Base-by-base conservation (phyloP, 1,139 yeast genomes). In the Groenewaldozyma auringiensis region DNA sequence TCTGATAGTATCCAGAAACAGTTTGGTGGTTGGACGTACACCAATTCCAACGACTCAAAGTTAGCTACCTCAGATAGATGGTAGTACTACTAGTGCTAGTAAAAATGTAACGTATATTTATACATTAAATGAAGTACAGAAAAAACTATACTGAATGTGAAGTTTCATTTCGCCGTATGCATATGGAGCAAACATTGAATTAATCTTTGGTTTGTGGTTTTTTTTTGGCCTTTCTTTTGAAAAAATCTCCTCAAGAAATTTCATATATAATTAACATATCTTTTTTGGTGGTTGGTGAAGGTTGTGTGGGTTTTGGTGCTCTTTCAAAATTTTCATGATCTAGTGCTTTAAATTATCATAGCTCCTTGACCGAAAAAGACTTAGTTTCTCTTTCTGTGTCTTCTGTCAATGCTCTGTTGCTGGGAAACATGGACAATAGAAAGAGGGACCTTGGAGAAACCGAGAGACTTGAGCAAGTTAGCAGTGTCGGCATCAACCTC, bases 401-500 rank as follows among this genome's bases (percentile, higher is more conserved):
- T 87, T 81, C 95, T 86, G 68, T 77, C 81, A 69, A 81, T 78
- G 66, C 82, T 82, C 79, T 94, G 85, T 78, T 84, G 87, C 69
- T 95, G 81, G 71, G 95, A 83, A 70, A 92, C 88, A 67, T 88
- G 79, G 70, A 84, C 83, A 70, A 92, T 89, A 70, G 83, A 82
- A 69, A 87, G 75, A 69, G 96, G 95, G 69, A 89, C 79, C 77
- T 87, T 83, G 56, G 62, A 57, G 83, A 92, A 88, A 70, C 98
- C 98, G 70, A 94, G 82, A 64, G 89, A 69, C 79, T 88, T 87
- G 69, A 94, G 92, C 76, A 94, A 83, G 70, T 85, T 95, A 71
- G 94, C 89, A 68, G 98, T 92, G 78, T 89, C 96, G 71, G 86
- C 79, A 75, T 94, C 99, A 71, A 94, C 95, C 76, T 87, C 94